Base-by-base conservation (phyloP, 306 rosid species). In the Cicer cuneatum region DNA sequence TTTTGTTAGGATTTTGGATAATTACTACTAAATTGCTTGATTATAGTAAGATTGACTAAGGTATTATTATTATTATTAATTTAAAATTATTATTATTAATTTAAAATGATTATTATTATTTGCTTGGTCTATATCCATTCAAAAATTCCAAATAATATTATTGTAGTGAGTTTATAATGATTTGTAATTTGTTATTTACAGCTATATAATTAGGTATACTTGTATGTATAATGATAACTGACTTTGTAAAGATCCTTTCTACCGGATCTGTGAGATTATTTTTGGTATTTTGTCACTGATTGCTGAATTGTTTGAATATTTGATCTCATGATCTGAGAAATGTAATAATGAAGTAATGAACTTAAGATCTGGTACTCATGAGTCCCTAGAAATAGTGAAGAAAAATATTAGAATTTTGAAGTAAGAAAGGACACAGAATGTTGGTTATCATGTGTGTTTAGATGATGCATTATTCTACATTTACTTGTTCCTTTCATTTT, bases 241-340 rank as follows among this genome's bases (percentile, higher is more conserved):
- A 70, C 46, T 68, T 47, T 72, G 42, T 62, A n/a, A 29, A 72
- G 61, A 66, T 75, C 41, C 47, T 68, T 38, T 69, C 14, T 49
- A n/a, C 53, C 41, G 69, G 85, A 74, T 77, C 78, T 60, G 38
- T 77, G 39, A 57, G 76, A 60, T 21, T 58, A 42, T 51, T 19
- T 43, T 51, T 76, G 67, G 15, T 48, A 45, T 83, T 63, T 14
- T 81, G 24, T 72, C 37, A 58, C 48, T 77, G 72, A 33, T 59
- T 59, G 51, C 6, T 67, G 49, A 48, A 38, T 66, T 66, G 14
- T 67, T 66, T 18, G n/a, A 47, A 40, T 2, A 59, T 53, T 54
- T 52, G 6, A 67, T 65, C 48, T 62, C 45, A 60, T 68, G 78
- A 66, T 86, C 88, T 75, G 78, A 79, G 39, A 43, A 75, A 75